Evolutionary conservation across 257 asterid species (phyloP).

Genomic region (Verbena officinalis): DNA sequence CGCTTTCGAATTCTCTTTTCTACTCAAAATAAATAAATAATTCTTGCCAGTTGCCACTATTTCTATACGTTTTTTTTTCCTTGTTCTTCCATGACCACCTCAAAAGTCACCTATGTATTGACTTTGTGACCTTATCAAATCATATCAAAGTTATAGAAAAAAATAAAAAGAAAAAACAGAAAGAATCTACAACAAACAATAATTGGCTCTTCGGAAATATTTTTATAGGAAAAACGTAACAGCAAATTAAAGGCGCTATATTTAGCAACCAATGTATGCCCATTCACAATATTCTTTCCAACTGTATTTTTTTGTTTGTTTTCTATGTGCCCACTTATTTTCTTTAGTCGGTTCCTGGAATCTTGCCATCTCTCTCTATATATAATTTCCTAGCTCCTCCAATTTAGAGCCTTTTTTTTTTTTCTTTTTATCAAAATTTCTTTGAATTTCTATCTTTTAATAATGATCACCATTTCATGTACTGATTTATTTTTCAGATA

Average conservation of each 20-base stretch:
- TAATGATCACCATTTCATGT: no score
- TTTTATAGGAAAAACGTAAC: background rate
- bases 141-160: background rate
- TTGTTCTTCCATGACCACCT: background rate
- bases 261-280: slow-evolving; percentile 30
- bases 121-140: slow-evolving; percentile 8
- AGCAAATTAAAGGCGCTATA: background rate
- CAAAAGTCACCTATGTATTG: slow-evolving; percentile 23
- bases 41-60: no score
- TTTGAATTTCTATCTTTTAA: no score
- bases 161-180: background rate
- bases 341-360: slow-evolving; percentile 29
- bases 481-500: no score
- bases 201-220: slow-evolving; percentile 25
- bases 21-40: no score
- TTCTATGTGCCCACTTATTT: slow-evolving; percentile 21
- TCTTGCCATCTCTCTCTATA: slow-evolving; percentile 17
- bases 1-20: no score
- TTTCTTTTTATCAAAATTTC: no score
- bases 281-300: slow-evolving; percentile 61
- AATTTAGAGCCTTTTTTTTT: no score
- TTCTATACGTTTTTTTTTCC: no score
- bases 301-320: slow-evolving; percentile 48
- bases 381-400: no score
- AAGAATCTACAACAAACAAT: slow-evolving; percentile 22